These are phyloP conservation scores for Sistotremastrum suecicum DNA, from an alignment of 768 basidiomycete genomes.

Conservation along the genomic window DNA sequence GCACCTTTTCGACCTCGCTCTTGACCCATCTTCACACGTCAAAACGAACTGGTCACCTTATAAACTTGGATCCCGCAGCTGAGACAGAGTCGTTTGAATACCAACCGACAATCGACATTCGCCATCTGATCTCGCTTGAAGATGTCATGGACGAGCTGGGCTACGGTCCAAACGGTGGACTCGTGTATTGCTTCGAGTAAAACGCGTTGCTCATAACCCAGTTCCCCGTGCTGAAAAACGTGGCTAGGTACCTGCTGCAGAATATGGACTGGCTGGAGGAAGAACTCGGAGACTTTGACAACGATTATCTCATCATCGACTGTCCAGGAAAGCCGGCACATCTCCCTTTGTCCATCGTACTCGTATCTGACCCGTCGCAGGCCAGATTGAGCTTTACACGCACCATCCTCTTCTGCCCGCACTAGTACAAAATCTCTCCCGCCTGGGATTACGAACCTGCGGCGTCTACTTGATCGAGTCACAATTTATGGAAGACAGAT, in stretches of 20 bases:
- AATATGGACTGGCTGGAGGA: constrained; percentile 99
- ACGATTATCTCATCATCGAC: constrained; percentile 90
- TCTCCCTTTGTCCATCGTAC: not conserved
- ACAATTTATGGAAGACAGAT: constrained; percentile 98
- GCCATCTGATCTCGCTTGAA: constrained; percentile 78
- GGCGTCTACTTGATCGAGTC: constrained; percentile 91
- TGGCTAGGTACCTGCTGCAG: constrained; percentile 74
- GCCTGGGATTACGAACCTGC: constrained; percentile 74
- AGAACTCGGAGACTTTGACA: constrained; percentile 85
- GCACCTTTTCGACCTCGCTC: constrained; percentile 80
- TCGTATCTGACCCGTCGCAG: constrained; percentile 22
- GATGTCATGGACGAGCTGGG: constrained; percentile 94
- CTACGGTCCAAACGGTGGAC: constrained; percentile 93
- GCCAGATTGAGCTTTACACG: constrained; percentile 97
- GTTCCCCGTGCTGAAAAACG: constrained; percentile 1
- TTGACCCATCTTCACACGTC: constrained; percentile 79
- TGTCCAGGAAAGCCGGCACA: constrained; percentile 52
- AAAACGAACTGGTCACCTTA: constrained; percentile 76
- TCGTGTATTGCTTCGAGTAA: constrained; percentile 99
- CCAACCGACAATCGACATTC: constrained; percentile 86
- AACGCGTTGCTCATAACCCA: constrained; percentile 12
- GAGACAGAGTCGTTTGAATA: constrained; percentile 77
- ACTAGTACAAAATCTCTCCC: constrained; percentile 60
- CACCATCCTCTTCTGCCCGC: constrained; percentile 94
- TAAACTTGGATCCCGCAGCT: constrained; percentile 96